Percentiles rank a stretch among this genome's conserved stretches.
These are phyloP conservation scores for Neurospora sp. DNA, from an alignment of 495 filamentous ascomycete species.

Conservation along the genomic window DNA sequence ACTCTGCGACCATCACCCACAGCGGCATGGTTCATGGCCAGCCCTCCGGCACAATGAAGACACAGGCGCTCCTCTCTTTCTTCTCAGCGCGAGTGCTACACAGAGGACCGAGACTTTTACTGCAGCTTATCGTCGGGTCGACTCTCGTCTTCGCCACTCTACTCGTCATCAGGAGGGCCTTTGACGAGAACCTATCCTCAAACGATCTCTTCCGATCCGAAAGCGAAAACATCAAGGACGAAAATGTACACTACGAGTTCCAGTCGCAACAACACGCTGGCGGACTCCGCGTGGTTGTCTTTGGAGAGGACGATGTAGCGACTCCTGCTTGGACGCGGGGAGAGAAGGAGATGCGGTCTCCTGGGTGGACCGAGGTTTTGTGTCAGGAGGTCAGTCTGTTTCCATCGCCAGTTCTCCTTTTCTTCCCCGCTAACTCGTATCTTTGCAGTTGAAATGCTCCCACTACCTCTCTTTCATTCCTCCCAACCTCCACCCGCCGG, in stretches of 20 bases:
- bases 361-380: slow-evolving; percentile 18
- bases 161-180: slow-evolving; percentile 4
- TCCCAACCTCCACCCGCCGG: slow-evolving; percentile 5
- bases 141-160: slow-evolving; percentile 9
- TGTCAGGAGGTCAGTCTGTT: slow-evolving; percentile 14
- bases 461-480: slow-evolving; percentile 23
- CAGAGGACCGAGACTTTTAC: slow-evolving; percentile 13
- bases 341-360: slow-evolving; percentile 1
- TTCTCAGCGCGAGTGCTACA: slow-evolving; percentile 15
- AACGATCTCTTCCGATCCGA: not conserved
- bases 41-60: not conserved
- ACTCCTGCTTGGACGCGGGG: slow-evolving; percentile 10
- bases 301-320: slow-evolving; percentile 23
- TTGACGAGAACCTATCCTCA: not conserved
- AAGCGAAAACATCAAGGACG: not conserved
- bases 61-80: slow-evolving; percentile 4
- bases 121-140: slow-evolving; percentile 12
- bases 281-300: slow-evolving; percentile 22
- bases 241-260: not conserved
- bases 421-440: slow-evolving; percentile 17
- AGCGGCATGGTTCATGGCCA: slow-evolving; percentile 6
- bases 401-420: not conserved
- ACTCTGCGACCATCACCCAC: not conserved
- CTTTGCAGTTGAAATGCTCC: slow-evolving; percentile 24
- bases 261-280: not conserved